Conservation (phyloP, 1,284 basidiomycete species). For the Ganoderma sinense region DNA sequence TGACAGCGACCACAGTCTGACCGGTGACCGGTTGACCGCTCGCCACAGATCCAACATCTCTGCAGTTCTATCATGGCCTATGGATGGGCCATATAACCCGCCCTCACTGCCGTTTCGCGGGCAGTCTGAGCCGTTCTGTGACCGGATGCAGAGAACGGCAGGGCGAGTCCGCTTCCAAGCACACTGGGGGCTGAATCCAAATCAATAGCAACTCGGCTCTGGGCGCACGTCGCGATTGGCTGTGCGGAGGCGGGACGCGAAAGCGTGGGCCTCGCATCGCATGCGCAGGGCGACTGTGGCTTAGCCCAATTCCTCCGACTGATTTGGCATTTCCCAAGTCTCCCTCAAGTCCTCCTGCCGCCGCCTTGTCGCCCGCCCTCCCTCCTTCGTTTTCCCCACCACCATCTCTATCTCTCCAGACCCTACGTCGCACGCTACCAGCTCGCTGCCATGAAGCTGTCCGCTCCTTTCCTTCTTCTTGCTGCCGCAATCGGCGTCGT, state of each 20-base stretch:
- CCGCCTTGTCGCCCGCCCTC: constrained; percentile 3
- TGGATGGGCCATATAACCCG: background rate
- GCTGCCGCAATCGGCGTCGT: constrained; percentile 45
- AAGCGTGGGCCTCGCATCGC: background rate
- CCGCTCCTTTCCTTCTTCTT: constrained; percentile 48
- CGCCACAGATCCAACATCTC: background rate
- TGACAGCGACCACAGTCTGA: background rate
- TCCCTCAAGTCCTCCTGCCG: background rate
- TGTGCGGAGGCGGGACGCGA: constrained; percentile 4
- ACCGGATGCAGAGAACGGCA: background rate
- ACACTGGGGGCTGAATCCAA: constrained; percentile 1
- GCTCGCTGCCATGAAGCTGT: constrained; percentile 42
- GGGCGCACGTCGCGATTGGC: constrained; percentile 8
- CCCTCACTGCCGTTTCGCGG: background rate
- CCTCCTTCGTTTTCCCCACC: constrained; percentile 10
- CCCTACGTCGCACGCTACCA: constrained; percentile 27
- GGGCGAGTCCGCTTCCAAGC: constrained; percentile 10
- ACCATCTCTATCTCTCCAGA: constrained; percentile 13
- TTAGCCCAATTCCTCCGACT: constrained; percentile 9
- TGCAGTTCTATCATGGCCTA: background rate
- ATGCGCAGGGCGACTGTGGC: background rate
- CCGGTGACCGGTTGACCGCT: too few relatives aligned
- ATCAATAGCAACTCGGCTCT: constrained; percentile 15
- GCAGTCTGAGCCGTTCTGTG: constrained; percentile 24
- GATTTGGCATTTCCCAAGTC: constrained; percentile 12